Evolutionary conservation across 495 filamentous ascomycete genomes (phyloP).

Genomic region (Parathielavia hyrcaniae): DNA sequence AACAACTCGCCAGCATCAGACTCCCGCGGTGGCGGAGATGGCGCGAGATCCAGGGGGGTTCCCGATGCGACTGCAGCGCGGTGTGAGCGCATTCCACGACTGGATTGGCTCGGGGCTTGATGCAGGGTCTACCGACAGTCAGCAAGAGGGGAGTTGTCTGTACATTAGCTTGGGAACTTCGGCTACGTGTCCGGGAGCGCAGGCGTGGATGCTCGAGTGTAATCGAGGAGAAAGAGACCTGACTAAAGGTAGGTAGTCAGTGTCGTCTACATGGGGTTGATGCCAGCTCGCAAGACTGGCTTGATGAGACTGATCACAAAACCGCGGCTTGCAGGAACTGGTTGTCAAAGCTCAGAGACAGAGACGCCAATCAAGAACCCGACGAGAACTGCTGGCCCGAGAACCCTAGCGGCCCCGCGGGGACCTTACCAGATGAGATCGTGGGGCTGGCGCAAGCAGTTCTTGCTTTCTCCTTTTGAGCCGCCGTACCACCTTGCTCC

Average conservation of each 20-base stretch:
- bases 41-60: slow-evolving; percentile 10
- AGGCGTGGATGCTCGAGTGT: neutral
- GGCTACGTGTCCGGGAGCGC: neutral
- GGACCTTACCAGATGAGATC: slow-evolving; percentile 10
- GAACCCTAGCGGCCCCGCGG: slow-evolving; percentile 21
- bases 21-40: slow-evolving; percentile 7
- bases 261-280: neutral
- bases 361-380: neutral
- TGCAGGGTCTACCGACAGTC: slow-evolving; percentile 1
- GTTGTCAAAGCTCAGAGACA: neutral
- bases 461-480: slow-evolving; percentile 21
- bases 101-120: slow-evolving; percentile 8
- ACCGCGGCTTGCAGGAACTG: neutral
- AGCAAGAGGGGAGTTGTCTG: neutral
- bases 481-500: slow-evolving; percentile 13
- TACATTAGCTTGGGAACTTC: slow-evolving; percentile 3
- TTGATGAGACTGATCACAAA: neutral
- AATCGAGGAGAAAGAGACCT: neutral
- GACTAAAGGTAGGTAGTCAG: neutral
- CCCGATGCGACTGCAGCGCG: neutral
- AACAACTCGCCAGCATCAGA: slow-evolving; percentile 7
- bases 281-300: neutral
- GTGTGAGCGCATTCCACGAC: slow-evolving; percentile 3
- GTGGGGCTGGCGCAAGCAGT: slow-evolving; percentile 13
- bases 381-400: slow-evolving; percentile 3